phyloP scores from a whole-genome alignment of 2,329 filamentous ascomycete genomes.

The Bipolaris bicolor region DNA sequence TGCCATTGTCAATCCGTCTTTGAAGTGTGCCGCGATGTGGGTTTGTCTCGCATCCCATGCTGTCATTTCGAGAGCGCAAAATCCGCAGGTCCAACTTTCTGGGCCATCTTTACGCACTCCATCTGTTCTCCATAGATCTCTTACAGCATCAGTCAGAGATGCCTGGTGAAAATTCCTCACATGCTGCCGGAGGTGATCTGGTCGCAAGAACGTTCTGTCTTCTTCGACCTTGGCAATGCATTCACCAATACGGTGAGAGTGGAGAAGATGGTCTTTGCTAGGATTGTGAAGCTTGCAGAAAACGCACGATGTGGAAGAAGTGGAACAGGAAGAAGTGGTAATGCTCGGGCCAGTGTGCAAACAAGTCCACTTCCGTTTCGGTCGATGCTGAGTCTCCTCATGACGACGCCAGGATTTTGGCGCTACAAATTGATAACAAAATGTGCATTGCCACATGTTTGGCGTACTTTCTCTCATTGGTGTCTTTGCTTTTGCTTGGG shows the following conservation, averaged over 20 bases:
- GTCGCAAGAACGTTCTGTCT: conserved; percentile 42
- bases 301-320: conserved; percentile 26
- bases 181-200: conserved; percentile 44
- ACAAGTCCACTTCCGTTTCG: conserved; percentile 44
- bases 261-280: conserved; percentile 36
- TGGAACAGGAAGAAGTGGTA: conserved; percentile 12
- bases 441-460: conserved; percentile 46
- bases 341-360: conserved; percentile 37
- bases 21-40: conserved; percentile 45
- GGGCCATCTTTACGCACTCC: conserved; percentile 15
- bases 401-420: conserved; percentile 48
- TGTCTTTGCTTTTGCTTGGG: conserved; percentile 4
- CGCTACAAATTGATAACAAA: conserved; percentile 35
- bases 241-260: conserved; percentile 40
- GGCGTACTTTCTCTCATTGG: conserved; percentile 10
- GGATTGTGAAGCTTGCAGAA: conserved; percentile 41
- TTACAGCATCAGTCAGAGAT: conserved; percentile 29
- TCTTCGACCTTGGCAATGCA: conserved; percentile 33
- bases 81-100: conserved; percentile 41
- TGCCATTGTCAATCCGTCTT: conserved; percentile 39
- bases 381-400: conserved; percentile 46
- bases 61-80: conserved; percentile 32
- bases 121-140: conserved; percentile 39
- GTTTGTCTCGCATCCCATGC: conserved; percentile 41
- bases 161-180: conserved; percentile 42